Evolutionary conservation across 2,329 filamentous ascomycete genomes (phyloP).

Genomic region (Neofusicoccum parvum): DNA sequence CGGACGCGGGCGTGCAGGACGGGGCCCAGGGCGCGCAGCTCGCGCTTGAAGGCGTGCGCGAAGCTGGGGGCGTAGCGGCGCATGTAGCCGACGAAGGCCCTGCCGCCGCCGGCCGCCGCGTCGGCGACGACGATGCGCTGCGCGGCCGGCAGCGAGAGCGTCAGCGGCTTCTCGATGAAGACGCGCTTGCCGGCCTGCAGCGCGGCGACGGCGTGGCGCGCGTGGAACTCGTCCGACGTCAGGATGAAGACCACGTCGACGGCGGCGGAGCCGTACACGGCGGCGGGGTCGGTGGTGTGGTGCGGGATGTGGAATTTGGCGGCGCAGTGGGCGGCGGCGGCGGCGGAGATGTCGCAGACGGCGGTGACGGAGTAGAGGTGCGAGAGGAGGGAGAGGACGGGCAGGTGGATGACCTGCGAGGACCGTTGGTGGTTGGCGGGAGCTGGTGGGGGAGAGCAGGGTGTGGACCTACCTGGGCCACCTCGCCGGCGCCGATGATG

Average conservation of each 20-base stretch:
- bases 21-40: slow-evolving; percentile 54
- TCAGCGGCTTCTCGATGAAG: slow-evolving; percentile 62
- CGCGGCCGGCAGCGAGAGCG: slow-evolving; percentile 51
- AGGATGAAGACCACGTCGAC: slow-evolving; percentile 59
- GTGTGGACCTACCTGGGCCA: slow-evolving; percentile 12
- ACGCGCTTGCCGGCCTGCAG: slow-evolving; percentile 58
- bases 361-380: slow-evolving; percentile 50
- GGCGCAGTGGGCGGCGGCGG: slow-evolving; percentile 44
- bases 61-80: slow-evolving; percentile 62
- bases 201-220: slow-evolving; percentile 54
- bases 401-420: slow-evolving; percentile 23
- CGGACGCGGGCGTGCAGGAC: slow-evolving; percentile 59
- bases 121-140: slow-evolving; percentile 52
- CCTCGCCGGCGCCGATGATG: slow-evolving; percentile 21
- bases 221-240: slow-evolving; percentile 59
- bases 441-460: not conserved
- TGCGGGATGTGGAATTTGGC: slow-evolving; percentile 36
- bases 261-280: slow-evolving; percentile 47
- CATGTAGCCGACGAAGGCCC: slow-evolving; percentile 62
- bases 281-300: slow-evolving; percentile 42
- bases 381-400: slow-evolving; percentile 36
- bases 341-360: slow-evolving; percentile 56
- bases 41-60: slow-evolving; percentile 53
- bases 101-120: too few relatives aligned
- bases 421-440: not conserved